A percentile compares a stretch with the other conserved stretches of the same genome.
Conservation (phyloP, 805 yeast species). For the Sungouiella thailandica region DNA sequence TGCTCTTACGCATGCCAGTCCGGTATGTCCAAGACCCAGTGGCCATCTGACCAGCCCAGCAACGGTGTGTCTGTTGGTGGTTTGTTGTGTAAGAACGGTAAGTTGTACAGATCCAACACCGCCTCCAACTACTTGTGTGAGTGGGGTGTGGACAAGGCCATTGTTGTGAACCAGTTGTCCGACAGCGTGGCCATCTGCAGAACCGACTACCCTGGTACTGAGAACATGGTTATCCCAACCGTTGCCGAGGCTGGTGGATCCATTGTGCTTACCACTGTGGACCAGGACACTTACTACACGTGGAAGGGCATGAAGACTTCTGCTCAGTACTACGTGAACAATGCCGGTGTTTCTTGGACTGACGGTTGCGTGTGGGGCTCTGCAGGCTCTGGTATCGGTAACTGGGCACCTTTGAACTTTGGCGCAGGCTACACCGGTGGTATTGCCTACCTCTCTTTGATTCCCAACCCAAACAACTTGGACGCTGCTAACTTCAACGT, state of each 20-base stretch:
- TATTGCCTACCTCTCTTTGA: constrained; percentile 77
- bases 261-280: constrained; percentile 51
- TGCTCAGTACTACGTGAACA: constrained; percentile 70
- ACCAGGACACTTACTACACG: constrained; percentile 43
- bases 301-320: constrained; percentile 66
- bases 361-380: constrained; percentile 96
- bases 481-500: constrained; percentile 54
- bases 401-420: constrained; percentile 96
- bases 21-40: constrained; percentile 78
- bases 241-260: constrained; percentile 50
- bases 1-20: constrained; percentile 79
- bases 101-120: constrained; percentile 56
- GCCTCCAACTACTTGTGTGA: constrained; percentile 53
- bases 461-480: constrained; percentile 90
- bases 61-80: constrained; percentile 74
- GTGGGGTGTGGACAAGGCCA: constrained; percentile 56
- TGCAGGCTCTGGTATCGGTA: constrained; percentile 75
- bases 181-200: constrained; percentile 63
- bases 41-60: constrained; percentile 65
- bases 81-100: constrained; percentile 55
- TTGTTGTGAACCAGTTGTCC: constrained; percentile 46
- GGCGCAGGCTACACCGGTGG: constrained; percentile 81
- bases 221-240: constrained; percentile 74
- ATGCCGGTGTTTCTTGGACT: constrained; percentile 85
- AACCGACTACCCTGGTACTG: constrained; percentile 81